Base-by-base conservation (phyloP, 2,329 filamentous ascomycete genomes). In the Trichoderma arundinaceum region DNA sequence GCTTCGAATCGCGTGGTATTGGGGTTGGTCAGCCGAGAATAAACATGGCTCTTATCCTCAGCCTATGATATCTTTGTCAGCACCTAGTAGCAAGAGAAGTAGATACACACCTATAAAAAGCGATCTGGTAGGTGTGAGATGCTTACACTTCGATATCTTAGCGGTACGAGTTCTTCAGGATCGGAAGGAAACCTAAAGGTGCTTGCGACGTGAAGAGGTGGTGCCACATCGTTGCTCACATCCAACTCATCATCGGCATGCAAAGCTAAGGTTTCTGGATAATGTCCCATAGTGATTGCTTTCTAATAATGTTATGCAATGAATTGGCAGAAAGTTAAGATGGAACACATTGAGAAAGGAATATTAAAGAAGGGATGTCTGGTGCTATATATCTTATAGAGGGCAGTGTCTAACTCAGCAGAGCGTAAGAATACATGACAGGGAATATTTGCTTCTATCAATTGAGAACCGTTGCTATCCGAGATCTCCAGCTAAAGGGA, bases 151-250 rank as follows among this genome's bases (percentile, higher is more conserved):
- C 85, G 39, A 77, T 71, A 66, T 67, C 68, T 33, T 19, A 65
- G 48, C n/a, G 75, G 66, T 75, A 68, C 78, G 49, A 97, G 84
- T 32, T 87, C 76, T 4, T 88, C 83, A 1, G 92, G 91, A 74
- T 97, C 84, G 61, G 82, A 78, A 22, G 84, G 82, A 77, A 97
- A 98, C 71, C 92, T 88, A 78, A 92, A 98, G 12, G 92, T 98
- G 13, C 94, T 97, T 68, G 92, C 93, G 68, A 96, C 87, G 76
- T 98, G 94, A 73, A 98, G 83, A 4, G 94, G 88, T 66, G 95
- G 94, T 7, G 94, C 93, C 62, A 98, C 46, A 12, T 57, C 53
- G n/a, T 57, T 57, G 53, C 22, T 43, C 8, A 33, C 22, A 32
- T 43, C 38, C 53, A 57, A 57, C 22, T 57, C 53, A 17, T 57